Evolutionary conservation across 2,329 filamentous ascomycete genomes (phyloP), one percentile per base, ranked within the genome.

Genomic region (Pleomassaria siparia): DNA sequence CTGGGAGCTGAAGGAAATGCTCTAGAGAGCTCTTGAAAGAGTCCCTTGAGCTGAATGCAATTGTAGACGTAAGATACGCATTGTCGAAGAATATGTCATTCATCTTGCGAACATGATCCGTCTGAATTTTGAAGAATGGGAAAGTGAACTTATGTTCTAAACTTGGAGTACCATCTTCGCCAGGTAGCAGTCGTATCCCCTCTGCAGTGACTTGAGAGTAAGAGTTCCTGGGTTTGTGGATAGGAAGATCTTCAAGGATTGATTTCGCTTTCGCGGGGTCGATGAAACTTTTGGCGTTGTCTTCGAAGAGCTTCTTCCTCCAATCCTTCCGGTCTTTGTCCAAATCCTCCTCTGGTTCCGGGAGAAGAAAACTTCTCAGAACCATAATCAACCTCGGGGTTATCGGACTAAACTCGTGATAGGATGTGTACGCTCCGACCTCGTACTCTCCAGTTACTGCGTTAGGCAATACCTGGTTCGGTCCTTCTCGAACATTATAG

Each of bases 381-480:
- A 37, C 20, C 11, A 37, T 18, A 6, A 37, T 37, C 35, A 37
- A 13, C 24, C n/a, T 37, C 24, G 35, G 35, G 10, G 35, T 22
- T 11, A 37, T 37, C 21, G 35, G 35, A n/a, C 35, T 37, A 20
- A 37, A 37, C n/a, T 37, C 35, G n/a, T 37, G 35, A 13, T 37
- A 37, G 9, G 35, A 37, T 22, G 35, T 37, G 18, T 20, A 37
- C 9, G 20, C 4, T 3, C 8, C n/a, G 10, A 21, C 35, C 13
- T 37, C 35, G 12, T 24, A 22, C n/a, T 37, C 20, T 37, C 20
- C 20, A 22, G 35, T 37, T 4, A 10, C 20, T 20, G 20, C 18
- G n/a, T 37, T 37, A 5, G 24, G 18, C 6, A 37, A 10, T 9
- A 13, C 24, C 21, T 13, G 21, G 20, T 24, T 37, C 24, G 35